Conservation (phyloP, 495 filamentous ascomycete genomes). For the Xylaria nigripes region DNA sequence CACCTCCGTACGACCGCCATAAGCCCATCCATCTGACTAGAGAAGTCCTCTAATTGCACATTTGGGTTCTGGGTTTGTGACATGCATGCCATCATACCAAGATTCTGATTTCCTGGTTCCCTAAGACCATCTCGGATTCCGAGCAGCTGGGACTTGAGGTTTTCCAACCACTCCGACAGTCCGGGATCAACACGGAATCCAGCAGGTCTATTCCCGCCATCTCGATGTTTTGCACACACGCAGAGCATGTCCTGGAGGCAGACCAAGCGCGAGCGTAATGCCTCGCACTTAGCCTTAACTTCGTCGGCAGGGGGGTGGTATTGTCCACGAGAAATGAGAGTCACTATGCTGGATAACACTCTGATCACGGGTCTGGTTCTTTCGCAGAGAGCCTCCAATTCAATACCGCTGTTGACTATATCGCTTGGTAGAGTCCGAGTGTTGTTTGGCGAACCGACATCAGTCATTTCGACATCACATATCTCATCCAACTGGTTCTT, state of each 20-base stretch:
- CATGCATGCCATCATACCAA: not conserved
- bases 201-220: not conserved
- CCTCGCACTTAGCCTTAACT: not conserved
- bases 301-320: not conserved
- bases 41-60: not conserved
- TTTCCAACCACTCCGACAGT: slow-evolving; percentile 12
- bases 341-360: not conserved
- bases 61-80: not conserved
- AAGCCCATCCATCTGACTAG: slow-evolving; percentile 11
- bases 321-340: not conserved
- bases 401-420: not conserved
- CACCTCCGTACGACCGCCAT: slow-evolving; percentile 13
- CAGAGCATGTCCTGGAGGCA: slow-evolving; percentile 7
- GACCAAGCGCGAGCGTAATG: not conserved
- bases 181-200: slow-evolving; percentile 4
- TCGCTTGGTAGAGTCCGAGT: too few relatives aligned
- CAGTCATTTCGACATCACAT: not conserved
- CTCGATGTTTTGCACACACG: slow-evolving; percentile 6
- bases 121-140: slow-evolving; percentile 5
- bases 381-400: not conserved
- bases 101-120: not conserved
- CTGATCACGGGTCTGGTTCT: not conserved
- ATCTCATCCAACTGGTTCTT: not conserved
- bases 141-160: slow-evolving; percentile 11
- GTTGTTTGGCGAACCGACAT: not conserved